Evolutionary conservation across 139 green algal species (phyloP), one percentile per base, ranked within the genome.

Genomic region (Bryopsis sp.): DNA sequence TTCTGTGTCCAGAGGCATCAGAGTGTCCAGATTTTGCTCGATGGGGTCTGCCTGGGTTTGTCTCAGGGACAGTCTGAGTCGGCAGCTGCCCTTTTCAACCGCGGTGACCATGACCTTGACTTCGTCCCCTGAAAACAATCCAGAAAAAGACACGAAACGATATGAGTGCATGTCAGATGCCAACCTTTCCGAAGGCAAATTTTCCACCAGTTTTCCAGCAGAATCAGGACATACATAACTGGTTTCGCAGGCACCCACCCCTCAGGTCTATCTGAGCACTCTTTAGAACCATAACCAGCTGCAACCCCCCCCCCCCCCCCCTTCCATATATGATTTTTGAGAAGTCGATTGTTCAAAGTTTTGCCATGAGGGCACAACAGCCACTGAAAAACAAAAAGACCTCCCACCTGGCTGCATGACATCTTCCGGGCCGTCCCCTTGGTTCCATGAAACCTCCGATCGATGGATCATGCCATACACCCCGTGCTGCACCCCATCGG

Each of bases 391-490:
- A 19, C 15, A 32, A 63, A 28, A 31, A 63, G 11, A 31, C 11
- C 43, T 11, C 43, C 26, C 54, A 63, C 54, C 59, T n/a, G 28
- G 24, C 15, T 46, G 39, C 7, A 67, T 19, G n/a, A 67, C 33
- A 22, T 46, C 59, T 48, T 67, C 59, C 5, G 59, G 59, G 19
- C 33, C 11, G 7, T 26, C 19, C 6, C 39, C 59, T 7, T 39
- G 11, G 33, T 67, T 31, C 59, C 59, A 67, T 46, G 59, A 67
- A 4, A 67, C 5, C 31, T 67, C 59, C 7, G 59, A 67, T n/a
- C 28, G 6, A 31, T 67, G 59, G 19, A 67, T 47, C 7, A 67
- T 7, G 31, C 59, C 59, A 48, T 15, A 15, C 6, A 67, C 59
- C 7, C 59, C 59, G 19, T 67, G 59, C 7, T 33, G 7, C 7